Conservation (phyloP, 331 rosid genomes). For the Rosa hybrid region DNA sequence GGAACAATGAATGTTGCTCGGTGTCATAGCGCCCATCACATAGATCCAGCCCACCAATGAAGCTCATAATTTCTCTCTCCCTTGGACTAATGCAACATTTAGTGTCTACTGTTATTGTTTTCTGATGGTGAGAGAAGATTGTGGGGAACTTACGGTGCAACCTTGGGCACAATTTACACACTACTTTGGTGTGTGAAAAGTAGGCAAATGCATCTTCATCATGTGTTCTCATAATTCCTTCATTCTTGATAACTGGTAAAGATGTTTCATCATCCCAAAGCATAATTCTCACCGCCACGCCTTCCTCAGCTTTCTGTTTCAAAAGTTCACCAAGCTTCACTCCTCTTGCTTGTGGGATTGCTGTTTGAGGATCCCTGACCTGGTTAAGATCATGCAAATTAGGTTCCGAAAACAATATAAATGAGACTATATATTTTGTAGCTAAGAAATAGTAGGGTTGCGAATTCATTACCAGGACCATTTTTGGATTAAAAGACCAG, state of each 20-base stretch:
- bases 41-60: constrained; percentile 84
- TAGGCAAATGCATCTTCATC: constrained; percentile 81
- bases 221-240: constrained; percentile 80
- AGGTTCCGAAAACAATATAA: constrained; percentile 4
- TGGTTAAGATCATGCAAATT: constrained; percentile 27
- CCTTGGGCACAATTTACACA: constrained; percentile 83
- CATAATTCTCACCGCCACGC: constrained; percentile 85
- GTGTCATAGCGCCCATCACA: constrained; percentile 92
- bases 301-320: constrained; percentile 89
- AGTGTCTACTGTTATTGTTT: constrained; percentile 69
- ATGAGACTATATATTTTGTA: background rate
- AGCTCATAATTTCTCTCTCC: constrained; percentile 74
- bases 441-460: background rate
- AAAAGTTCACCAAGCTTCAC: constrained; percentile 78
- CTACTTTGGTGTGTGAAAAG: constrained; percentile 67
- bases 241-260: constrained; percentile 68
- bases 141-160: constrained; percentile 67
- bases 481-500: constrained; percentile 90
- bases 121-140: constrained; percentile 88
- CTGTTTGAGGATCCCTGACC: constrained; percentile 84
- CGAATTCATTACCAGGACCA: constrained; percentile 60
- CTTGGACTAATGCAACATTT: constrained; percentile 38
- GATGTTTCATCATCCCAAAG: constrained; percentile 97
- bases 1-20: constrained; percentile 76
- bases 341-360: constrained; percentile 79